Conservation (phyloP, 23 red algal species). For the Cyanidium caldarium region DNA sequence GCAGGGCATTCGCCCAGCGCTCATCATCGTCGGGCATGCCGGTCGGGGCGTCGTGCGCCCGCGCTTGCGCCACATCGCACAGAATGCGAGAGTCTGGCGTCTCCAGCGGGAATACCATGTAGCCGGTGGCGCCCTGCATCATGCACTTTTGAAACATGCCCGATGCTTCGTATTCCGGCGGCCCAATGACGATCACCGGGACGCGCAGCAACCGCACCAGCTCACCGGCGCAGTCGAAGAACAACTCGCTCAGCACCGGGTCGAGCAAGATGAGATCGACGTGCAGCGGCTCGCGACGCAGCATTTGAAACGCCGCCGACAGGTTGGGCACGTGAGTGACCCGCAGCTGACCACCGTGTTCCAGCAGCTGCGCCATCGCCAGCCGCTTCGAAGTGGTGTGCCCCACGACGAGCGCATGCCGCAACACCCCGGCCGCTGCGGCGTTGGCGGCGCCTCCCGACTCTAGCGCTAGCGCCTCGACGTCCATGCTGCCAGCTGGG, state of each 20-base stretch:
- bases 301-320: not conserved
- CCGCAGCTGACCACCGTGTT: not conserved
- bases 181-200: not conserved
- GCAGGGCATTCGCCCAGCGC: no score
- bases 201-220: not conserved
- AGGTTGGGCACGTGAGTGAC: not conserved
- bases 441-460: no score
- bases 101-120: not conserved
- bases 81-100: not conserved
- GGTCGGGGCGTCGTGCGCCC: no score
- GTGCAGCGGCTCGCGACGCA: not conserved
- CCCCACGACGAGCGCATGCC: not conserved
- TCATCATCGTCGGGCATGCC: no score
- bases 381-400: not conserved
- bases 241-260: not conserved
- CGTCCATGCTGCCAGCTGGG: no score
- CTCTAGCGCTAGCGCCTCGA: no score
- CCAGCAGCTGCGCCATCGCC: not conserved
- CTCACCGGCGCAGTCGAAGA: not conserved
- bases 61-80: no score
- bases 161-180: not conserved
- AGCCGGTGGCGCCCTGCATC: not conserved
- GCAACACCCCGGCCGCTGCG: no score
- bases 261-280: not conserved
- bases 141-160: not conserved